Evolutionary conservation across 2,329 filamentous ascomycete genomes (phyloP).

Genomic region (Phialophora chinensis): DNA sequence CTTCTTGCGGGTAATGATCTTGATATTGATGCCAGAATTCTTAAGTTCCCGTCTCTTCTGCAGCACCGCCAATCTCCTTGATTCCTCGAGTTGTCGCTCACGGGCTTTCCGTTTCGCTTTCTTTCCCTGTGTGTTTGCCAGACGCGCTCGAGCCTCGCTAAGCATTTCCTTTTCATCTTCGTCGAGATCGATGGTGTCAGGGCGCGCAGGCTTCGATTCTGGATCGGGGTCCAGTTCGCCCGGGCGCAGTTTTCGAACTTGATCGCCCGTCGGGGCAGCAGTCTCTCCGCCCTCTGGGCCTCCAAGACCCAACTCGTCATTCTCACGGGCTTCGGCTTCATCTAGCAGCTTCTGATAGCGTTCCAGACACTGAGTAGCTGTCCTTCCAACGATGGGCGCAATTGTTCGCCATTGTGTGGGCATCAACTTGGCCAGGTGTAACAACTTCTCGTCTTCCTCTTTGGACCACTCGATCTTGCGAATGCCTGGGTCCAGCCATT

Average conservation of each 20-base stretch:
- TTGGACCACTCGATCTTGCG: conserved; percentile 99
- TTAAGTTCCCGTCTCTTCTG: conserved; percentile 97
- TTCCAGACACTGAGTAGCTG: conserved; percentile 95
- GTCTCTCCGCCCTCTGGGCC: conserved; percentile 88
- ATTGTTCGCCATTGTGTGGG: conserved; percentile 99
- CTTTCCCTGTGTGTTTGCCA: conserved; percentile 98
- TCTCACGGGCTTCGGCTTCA: conserved; percentile 89
- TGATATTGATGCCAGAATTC: conserved; percentile 97
- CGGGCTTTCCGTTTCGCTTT: conserved; percentile 98
- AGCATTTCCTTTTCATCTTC: conserved; percentile 99
- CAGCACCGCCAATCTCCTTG: conserved; percentile 81
- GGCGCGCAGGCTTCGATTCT: conserved; percentile 91
- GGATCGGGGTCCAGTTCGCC: conserved; percentile 97
- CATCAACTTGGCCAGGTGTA: conserved; percentile 97
- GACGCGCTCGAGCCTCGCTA: conserved; percentile 91
- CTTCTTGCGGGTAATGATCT: conserved; percentile 86
- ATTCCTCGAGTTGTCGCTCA: conserved; percentile 94
- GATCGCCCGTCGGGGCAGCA: conserved; percentile 85
- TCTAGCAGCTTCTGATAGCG: conserved; percentile 96
- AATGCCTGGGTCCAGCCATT: conserved; percentile 98
- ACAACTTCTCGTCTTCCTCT: conserved; percentile 95
- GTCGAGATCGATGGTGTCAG: conserved; percentile 96
- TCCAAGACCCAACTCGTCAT: conserved; percentile 77
- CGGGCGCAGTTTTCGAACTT: conserved; percentile 82
- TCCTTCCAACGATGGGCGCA: conserved; percentile 92